Base-by-base conservation (phyloP, 768 basidiomycete genomes). In the Chalciporus chontae region DNA sequence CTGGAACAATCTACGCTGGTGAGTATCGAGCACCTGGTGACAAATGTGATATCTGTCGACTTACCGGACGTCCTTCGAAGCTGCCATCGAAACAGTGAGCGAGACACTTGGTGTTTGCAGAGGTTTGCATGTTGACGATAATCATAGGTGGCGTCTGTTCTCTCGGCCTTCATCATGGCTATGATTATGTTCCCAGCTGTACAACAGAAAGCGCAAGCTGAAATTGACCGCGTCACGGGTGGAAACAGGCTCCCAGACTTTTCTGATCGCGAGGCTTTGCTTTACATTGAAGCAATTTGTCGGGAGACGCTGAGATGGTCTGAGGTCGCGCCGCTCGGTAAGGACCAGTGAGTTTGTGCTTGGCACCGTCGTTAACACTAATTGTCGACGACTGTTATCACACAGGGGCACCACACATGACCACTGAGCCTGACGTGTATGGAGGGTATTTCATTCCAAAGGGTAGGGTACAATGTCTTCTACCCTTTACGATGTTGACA, bases 1-100 rank as follows among this genome's bases (percentile, higher is more conserved):
- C 63, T 5, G 67, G 64, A 1, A 64, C 62, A 1, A 63, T 59
- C 2, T 68, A 69, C 45, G 62, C 60, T 5, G 64, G 71, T 70
- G 42, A 43, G 54, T 36, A n/a, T n/a, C 34, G 7, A 15, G 14
- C 34, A n/a, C 5, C 34, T 36, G 34, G n/a, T 36, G 34, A 15
- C 15, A 36, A 7, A 14, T 38, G 17, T n/a, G 15, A 36, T n/a
- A 36, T 18, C n/a, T n/a, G 5, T 31, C 2, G 29, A 17, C 48
- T 43, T 14, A 21, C 21, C 11, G 15, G 10, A 34, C 11, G 34
- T 4, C 31, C 15, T 9, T 27, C 15, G 23, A 24, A 65, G 63
- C 54, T 34, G 55, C 59, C 23, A 57, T 61, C 13, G 58, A 62
- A 40, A 60, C 58, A 38, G 63, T 62, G 43, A 27, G 59, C 40